A percentile compares a stretch with the other conserved stretches of the same genome.
These are phyloP conservation scores for Volutella citrinella DNA, from an alignment of 2,329 filamentous ascomycete species.

Conservation along the genomic window DNA sequence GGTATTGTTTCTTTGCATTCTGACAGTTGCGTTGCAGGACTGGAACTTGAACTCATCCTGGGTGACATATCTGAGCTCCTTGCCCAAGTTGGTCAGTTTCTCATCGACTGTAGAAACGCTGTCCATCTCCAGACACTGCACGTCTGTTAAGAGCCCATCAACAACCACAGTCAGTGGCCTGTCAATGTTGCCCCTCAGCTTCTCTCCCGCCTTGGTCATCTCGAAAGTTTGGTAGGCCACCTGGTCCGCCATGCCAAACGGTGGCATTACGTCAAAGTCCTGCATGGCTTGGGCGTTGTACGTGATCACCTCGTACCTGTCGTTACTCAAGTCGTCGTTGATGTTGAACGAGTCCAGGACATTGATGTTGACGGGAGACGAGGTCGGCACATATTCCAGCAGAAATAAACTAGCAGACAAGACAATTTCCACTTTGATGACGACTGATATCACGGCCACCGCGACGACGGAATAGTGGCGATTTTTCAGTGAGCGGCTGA, in stretches of 20 bases:
- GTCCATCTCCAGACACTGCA: not conserved
- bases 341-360: too few relatives aligned
- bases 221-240: not conserved
- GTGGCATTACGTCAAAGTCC: not conserved
- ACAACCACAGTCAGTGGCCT: not conserved
- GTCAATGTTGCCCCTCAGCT: not conserved
- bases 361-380: too few relatives aligned
- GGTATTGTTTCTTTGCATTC: too few relatives aligned
- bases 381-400: too few relatives aligned
- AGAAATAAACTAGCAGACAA: not conserved
- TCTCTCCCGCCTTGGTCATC: not conserved
- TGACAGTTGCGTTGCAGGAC: too few relatives aligned
- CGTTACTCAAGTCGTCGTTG: not conserved
- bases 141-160: constrained; percentile 1
- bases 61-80: too few relatives aligned
- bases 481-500: not conserved
- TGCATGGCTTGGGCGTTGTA: not conserved
- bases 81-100: too few relatives aligned
- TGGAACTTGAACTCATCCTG: not conserved
- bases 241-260: not conserved
- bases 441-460: not conserved
- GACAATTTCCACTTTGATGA: not conserved
- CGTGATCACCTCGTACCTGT: not conserved
- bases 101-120: too few relatives aligned
- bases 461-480: constrained; percentile 1